A percentile compares a stretch with the other conserved stretches of the same genome.
These are phyloP conservation scores for Funneliformis caledonium DNA, from an alignment of 371 early-diverging fungal genomes.

Conservation along the genomic window DNA sequence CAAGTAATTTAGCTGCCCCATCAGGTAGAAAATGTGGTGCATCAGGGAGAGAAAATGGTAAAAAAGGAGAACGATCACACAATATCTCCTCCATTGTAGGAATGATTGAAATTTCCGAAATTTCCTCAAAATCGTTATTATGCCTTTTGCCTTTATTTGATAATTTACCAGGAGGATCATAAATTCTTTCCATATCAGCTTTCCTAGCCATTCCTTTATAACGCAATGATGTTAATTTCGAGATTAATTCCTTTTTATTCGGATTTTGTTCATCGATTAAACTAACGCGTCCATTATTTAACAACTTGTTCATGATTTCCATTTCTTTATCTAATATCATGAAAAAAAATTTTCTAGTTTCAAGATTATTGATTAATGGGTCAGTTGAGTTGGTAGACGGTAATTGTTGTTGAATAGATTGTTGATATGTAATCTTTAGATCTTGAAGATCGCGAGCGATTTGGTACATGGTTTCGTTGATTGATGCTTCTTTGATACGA, in stretches of 20 bases:
- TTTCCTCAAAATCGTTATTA: conserved; percentile 49
- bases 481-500: conserved; percentile 9
- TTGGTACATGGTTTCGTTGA: neutral
- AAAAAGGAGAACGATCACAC: conserved; percentile 45
- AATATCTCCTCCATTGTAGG: conserved; percentile 54
- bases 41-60: conserved; percentile 45
- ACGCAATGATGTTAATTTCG: neutral
- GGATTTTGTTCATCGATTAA: conserved; percentile 4
- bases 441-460: neutral
- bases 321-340: conserved; percentile 40
- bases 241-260: conserved; percentile 23
- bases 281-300: neutral
- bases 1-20: conserved; percentile 53
- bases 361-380: neutral
- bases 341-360: neutral
- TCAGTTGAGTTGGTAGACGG: neutral
- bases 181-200: conserved; percentile 21
- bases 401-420: neutral
- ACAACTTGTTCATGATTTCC: conserved; percentile 4
- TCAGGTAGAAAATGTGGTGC: conserved; percentile 47
- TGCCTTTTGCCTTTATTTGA: conserved; percentile 45
- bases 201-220: neutral
- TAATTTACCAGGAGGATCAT: conserved; percentile 39
- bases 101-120: conserved; percentile 48
- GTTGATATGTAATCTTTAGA: conserved; percentile 2